Base-by-base conservation (phyloP, 495 filamentous ascomycete species). In the Patellaria atrata region DNA sequence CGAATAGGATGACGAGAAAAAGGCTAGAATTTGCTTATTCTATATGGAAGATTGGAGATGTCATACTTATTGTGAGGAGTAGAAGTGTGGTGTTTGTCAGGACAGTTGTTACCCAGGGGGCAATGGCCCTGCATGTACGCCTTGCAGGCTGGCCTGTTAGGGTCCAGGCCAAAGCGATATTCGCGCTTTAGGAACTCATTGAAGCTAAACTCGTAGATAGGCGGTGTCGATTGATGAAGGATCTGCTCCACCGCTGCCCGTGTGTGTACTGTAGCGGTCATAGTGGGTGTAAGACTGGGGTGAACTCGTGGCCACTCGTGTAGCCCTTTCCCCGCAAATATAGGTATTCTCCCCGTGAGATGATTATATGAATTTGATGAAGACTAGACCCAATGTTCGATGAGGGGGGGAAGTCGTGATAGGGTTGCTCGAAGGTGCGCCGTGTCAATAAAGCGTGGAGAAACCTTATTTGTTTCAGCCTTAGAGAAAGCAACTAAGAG, bases 111-210 rank as follows among this genome's bases (percentile, higher is more conserved):
- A 25, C 82, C 82, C 14, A 79, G 59, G 0, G 83, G 84, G 51
- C 84, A 93, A 61, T 80, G 73, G 32, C 79, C 78, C 41, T 77
- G 67, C 46, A 74, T 68, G 61, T 75, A 81, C 38, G 82, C 76
- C 50, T 82, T 82, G 67, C 85, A 92, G 45, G 73, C 62, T 7
- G 81, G 81, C 0, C 81, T 77, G 57, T 77, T 37, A 22, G 76
- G 71, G 44, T 65, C 63, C 21, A 91, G 70, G 38, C 77, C 77
- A 59, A 85, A 80, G 38, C 82, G 74, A 56, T 86, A 86, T 29
- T 54, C 43, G 16, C 45, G 45, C 22, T 51, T 43, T 30, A 62
- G 52, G 43, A 54, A 60, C 34, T 56, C 46, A 37, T 40, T 44
- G 51, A 62, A 62, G 45, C 33, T 50, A 51, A 62, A 62, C 26